phyloP scores from a whole-genome alignment of 116 monocot genomes.

The Iris pallida region DNA sequence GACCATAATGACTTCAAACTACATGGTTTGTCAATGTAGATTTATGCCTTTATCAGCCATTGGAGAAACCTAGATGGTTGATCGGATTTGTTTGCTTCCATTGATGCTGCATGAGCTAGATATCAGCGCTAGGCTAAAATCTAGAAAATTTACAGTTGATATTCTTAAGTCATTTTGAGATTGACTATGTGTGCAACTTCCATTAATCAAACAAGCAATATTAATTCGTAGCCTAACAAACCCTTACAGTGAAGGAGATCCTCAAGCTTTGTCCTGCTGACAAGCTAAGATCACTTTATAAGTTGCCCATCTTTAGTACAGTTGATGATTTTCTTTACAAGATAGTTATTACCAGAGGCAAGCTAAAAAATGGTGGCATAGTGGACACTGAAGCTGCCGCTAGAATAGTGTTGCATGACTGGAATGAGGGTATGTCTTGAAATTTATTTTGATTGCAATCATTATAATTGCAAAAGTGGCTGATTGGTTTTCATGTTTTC shows the following conservation, averaged over 20 bases:
- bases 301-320: conserved; percentile 55
- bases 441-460: neutral
- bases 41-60: too few species aligned
- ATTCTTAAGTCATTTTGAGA: too few species aligned
- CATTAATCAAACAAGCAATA: too few species aligned
- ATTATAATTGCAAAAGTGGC: neutral
- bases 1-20: too few species aligned
- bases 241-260: conserved; percentile 66
- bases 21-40: too few species aligned
- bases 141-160: too few species aligned
- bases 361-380: conserved; percentile 78
- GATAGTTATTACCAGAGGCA: conserved; percentile 67
- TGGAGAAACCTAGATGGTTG: too few species aligned
- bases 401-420: conserved; percentile 84
- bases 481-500: conserved; percentile 10
- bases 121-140: too few species aligned
- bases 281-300: conserved; percentile 64
- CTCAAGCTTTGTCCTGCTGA: conserved; percentile 74
- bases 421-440: conserved; percentile 71
- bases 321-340: conserved; percentile 82
- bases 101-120: too few species aligned
- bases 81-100: too few species aligned
- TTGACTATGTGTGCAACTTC: too few species aligned
- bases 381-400: conserved; percentile 75
- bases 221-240: neutral